Base-by-base conservation (phyloP, 768 basidiomycete genomes). In the Tephrocybe rancida region DNA sequence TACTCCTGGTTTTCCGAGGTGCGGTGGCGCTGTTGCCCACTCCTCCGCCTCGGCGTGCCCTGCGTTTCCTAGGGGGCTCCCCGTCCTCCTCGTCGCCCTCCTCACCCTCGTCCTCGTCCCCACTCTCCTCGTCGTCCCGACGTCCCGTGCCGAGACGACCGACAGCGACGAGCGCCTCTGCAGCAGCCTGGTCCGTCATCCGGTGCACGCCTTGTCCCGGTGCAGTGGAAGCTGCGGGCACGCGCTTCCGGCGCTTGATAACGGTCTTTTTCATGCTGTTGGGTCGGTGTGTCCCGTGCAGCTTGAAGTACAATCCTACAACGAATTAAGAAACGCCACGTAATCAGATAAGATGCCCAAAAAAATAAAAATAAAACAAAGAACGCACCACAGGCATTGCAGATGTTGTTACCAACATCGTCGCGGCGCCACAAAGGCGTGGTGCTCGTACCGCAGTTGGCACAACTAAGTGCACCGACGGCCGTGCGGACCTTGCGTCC, bases 251-350 rank as follows among this genome's bases (percentile, higher is more conserved):
- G 29, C 97, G 84, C 75, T 99, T 99, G 81, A 99, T 99, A 61
- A 97, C 93, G 3, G 92, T 90, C 78, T 98, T 98, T 74, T 97
- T 98, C 95, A 99, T 96, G 57, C 94, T 92, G 59, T 95, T 95
- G 34, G 97, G 97, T 32, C 97, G 86, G 64, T 98, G 95, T 2
- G 92, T 92, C 44, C 95, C 94, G 75, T 99, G 97, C 11, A 99
- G 82, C 73, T 99, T 98, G 81, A 93, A 97, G 75, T 98, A 99
- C 8, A 99, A 82, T 51, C 96, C 96, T 98, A 35, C 5, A 24
- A 16, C 5, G 43, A n/a, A n/a, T n/a, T n/a, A n/a, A n/a, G 7
- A 37, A 9, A 16, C 5, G 32, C 61, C 61, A 55, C 59, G 56
- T 56, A 61, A 60, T 25, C 51, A 30, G 37, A 50, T 30, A 47